Base-by-base conservation (phyloP, 305 asterid species). In the Ajuga reptans region DNA sequence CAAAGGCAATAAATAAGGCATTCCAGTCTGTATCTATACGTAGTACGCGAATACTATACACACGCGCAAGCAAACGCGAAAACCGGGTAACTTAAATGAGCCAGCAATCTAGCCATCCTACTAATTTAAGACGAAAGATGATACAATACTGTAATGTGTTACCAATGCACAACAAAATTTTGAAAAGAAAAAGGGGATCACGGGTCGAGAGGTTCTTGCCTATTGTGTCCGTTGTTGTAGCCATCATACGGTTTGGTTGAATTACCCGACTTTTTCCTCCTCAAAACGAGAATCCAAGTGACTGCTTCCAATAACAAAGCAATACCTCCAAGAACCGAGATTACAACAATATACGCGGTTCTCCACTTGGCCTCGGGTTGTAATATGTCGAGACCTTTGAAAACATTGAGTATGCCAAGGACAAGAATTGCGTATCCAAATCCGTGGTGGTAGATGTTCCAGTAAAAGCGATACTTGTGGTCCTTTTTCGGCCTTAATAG, bases 361-460 rank as follows among this genome's bases (percentile, higher is more conserved):
- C 72, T 87, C 97, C 97, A 92, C 75, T 83, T 85, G 72, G 79
- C 66, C 2, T 58, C 82, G 0, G 97, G 97, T 29, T 77, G 82
- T 59, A 90, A 54, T 34, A 92, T 92, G 55, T 61, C 68, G 2
- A 92, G 63, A 1, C 98, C 97, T 77, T 82, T 84, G 86, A 90
- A 92, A 56, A 92, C 86, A 7, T 92, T 92, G 71, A 90, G 18
- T 71, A 89, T 74, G 79, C 88, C 87, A 29, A 93, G 87, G 8
- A 79, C 49, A 14, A 86, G 45, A 24, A 93, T 77, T 10, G 82
- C 11, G 33, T 88, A 93, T 11, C 97, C 98, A 4, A 84, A 9
- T 15, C 86, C 81, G 5, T 87, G 92, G 62, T 89, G 98, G 85
- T 88, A 90, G 71, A 88, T 77, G 46, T 89, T 90, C 97, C 97